Base-by-base conservation (phyloP, 1,284 basidiomycete genomes). In the Ganoderma boninense region DNA sequence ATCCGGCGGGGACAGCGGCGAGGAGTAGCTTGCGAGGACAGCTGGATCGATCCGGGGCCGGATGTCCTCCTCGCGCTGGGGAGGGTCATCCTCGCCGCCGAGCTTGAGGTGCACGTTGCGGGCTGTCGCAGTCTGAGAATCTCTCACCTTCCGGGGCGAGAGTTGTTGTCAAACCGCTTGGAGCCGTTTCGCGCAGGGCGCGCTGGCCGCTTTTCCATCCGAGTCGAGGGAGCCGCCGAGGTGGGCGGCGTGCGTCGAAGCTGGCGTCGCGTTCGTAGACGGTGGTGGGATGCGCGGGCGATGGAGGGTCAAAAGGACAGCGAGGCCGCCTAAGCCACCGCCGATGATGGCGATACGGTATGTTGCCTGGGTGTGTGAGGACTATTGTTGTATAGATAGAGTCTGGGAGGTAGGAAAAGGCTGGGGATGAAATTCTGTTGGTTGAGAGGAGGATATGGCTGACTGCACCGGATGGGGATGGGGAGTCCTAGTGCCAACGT, bases 161-260 rank as follows among this genome's bases (percentile, higher is more conserved):
- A 69, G 56, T 67, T 1, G 32, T 57, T 42, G 20, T 52, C 42
- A 61, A 68, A 73, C 13, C 65, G 42, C 69, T 52, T 73, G 63
- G 32, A 73, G 67, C 72, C 72, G 61, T 73, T 73, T 73, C 68
- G 44, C 69, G 72, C 11, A 73, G 52, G 1, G 69, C 69, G n/a
- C 67, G 67, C 32, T 71, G 72, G 54, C 72, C 72, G 43, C 62
- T 71, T 26, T 62, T 49, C 61, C 65, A 71, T 11, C 65, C 64
- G 66, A 73, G 68, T 73, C 72, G 44, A 73, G 72, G 7, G 43
- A 66, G 46, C 72, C 69, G 5, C 72, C 72, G 35, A 73, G 65
- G 38, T 70, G 67, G 4, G 68, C 65, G 62, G n/a, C 72, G 72
- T 8, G 66, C 35, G 11, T 62, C 20, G 40, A 63, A 43, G 59